These are phyloP conservation scores for Metschnikowia anglica DNA, from an alignment of 805 yeast species.

Conservation along the genomic window DNA sequence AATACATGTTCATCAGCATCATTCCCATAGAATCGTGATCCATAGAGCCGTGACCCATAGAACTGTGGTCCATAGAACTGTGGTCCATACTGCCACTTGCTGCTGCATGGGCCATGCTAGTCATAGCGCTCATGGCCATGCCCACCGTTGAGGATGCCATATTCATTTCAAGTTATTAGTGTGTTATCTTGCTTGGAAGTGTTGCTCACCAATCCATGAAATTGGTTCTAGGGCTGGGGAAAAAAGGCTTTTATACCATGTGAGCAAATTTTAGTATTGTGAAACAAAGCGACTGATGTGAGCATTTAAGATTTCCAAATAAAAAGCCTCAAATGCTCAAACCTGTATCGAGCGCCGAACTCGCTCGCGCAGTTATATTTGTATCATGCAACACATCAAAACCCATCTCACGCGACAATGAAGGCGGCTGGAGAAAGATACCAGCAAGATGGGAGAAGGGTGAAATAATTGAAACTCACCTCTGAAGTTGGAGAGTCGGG, in stretches of 20 bases:
- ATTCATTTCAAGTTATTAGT: not conserved
- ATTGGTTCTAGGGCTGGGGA: not conserved
- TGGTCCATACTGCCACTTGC: constrained; percentile 3
- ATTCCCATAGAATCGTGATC: constrained; percentile 20
- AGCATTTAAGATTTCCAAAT: constrained; percentile 14
- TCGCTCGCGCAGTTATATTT: too few relatives aligned
- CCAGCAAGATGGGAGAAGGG: not conserved
- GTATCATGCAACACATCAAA: not conserved
- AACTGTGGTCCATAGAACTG: too few relatives aligned
- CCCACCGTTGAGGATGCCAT: constrained; percentile 5
- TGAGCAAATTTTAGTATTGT: constrained; percentile 8
- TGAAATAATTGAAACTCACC: not conserved
- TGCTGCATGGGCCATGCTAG: constrained; percentile 7
- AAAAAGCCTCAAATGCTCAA: constrained; percentile 6
- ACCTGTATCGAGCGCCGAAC: constrained; percentile 4
- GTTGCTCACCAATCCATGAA: not conserved
- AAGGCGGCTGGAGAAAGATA: not conserved
- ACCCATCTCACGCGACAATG: not conserved
- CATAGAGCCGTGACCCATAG: too few relatives aligned
- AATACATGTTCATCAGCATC: constrained; percentile 54
- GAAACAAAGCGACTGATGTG: constrained; percentile 4
- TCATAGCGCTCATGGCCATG: constrained; percentile 20
- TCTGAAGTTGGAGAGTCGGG: not conserved
- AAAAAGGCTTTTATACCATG: constrained; percentile 1
- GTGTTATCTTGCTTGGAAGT: not conserved